These are phyloP conservation scores for Cucumis variabilis DNA, from an alignment of 331 rosid species.

Conservation along the genomic window DNA sequence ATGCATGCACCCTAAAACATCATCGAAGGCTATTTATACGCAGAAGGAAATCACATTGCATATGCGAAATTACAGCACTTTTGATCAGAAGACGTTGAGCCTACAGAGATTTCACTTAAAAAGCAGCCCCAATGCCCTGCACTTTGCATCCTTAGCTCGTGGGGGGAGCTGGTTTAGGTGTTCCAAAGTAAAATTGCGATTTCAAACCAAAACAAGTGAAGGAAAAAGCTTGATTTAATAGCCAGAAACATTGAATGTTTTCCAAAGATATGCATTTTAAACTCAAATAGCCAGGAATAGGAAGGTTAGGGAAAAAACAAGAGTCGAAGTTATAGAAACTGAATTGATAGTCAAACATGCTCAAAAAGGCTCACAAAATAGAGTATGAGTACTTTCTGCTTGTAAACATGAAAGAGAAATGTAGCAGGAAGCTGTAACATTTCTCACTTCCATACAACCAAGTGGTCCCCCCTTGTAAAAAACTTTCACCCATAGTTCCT, in stretches of 20 bases:
- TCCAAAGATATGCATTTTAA: not conserved
- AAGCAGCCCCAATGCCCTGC: not conserved
- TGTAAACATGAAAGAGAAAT: not conserved
- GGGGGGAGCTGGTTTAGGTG: not conserved
- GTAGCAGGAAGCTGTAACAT: not conserved
- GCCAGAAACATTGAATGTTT: not conserved
- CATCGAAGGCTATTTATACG: not conserved
- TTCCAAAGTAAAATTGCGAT: not conserved
- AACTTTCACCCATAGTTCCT: no score
- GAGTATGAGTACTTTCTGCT: not conserved
- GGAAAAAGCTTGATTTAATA: not conserved
- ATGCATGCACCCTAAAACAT: constrained; percentile 8
- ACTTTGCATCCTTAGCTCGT: not conserved
- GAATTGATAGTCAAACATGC: not conserved
- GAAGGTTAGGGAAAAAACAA: not conserved
- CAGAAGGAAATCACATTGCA: not conserved
- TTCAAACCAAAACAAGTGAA: not conserved
- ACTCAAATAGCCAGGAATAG: not conserved
- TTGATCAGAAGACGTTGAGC: not conserved
- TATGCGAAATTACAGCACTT: not conserved
- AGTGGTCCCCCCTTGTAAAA: no score
- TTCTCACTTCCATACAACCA: no score
- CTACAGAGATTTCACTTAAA: not conserved
- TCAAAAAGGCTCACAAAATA: not conserved
- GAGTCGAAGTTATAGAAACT: not conserved